Percentiles rank a stretch among this genome's conserved stretches.
Conservation (phyloP, 306 rosid genomes). For the Sophora flavescens region DNA sequence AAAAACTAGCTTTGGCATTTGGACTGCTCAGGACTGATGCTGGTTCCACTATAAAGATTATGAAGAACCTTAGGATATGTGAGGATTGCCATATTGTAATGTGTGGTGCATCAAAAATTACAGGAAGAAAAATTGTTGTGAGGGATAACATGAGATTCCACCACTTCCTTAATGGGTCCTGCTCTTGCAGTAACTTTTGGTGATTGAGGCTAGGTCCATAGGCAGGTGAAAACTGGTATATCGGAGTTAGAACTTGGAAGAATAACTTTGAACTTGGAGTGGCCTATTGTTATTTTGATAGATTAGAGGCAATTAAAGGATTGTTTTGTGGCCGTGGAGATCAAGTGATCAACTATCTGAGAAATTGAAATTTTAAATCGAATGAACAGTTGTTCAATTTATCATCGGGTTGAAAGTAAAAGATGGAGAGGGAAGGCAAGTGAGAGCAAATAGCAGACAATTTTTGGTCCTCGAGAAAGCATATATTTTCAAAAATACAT, state of each 20-base stretch:
- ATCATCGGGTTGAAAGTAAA: background rate
- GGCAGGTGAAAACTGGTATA: slow-evolving; percentile 4
- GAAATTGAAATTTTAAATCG: slow-evolving; percentile 30
- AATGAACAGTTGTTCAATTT: slow-evolving; percentile 14
- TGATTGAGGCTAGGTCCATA: slow-evolving; percentile 47
- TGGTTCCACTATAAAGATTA: slow-evolving; percentile 69
- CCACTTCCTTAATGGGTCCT: slow-evolving; percentile 72
- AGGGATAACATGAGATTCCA: slow-evolving; percentile 85
- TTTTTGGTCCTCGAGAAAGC: background rate
- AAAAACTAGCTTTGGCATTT: slow-evolving; percentile 81
- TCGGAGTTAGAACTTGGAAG: slow-evolving; percentile 12
- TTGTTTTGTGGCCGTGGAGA: background rate
- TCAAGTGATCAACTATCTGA: background rate
- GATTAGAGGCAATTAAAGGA: slow-evolving; percentile 10
- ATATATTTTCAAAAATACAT: background rate
- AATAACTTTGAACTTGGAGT: slow-evolving; percentile 20
- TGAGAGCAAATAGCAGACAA: background rate
- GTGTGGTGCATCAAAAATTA: slow-evolving; percentile 70
- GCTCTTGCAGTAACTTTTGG: slow-evolving; percentile 87
- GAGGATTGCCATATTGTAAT: slow-evolving; percentile 81
- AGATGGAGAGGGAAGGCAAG: slow-evolving; percentile 35
- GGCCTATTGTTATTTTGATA: slow-evolving; percentile 15
- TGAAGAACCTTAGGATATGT: slow-evolving; percentile 89
- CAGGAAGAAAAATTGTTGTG: slow-evolving; percentile 74
- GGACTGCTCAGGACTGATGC: slow-evolving; percentile 61